Evolutionary conservation across 1,284 basidiomycete genomes (phyloP), one percentile per base, ranked within the genome.

Genomic region (Testicularia cyperi): DNA sequence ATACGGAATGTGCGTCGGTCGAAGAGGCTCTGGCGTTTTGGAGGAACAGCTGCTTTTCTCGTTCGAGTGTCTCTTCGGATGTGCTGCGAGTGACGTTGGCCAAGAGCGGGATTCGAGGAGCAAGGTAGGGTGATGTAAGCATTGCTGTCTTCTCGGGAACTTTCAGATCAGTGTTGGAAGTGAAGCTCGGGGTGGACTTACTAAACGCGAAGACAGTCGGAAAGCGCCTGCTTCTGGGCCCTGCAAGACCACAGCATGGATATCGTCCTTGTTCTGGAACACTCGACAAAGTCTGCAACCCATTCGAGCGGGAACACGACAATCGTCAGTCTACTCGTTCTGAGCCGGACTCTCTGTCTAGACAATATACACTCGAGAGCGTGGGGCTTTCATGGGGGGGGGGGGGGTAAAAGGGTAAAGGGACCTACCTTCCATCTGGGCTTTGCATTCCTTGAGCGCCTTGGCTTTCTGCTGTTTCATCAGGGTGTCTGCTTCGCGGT

Each of bases 391-490:
- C 25, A 27, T 27, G 25, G 30, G 9, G 10, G 30, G 30, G 10
- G 10, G 10, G 10, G 9, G 16, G 30, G 10, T 19, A 18, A 8
- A 19, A 10, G 12, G 13, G 30, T n/a, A n/a, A n/a, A n/a, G 16
- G 16, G 9, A 22, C 33, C 22, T 22, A 35, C 33, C 19, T 26
- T 61, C 45, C 57, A 61, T 61, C 23, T 61, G 57, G 14, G 32
- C 39, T 16, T 34, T 32, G 23, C 57, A 61, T 24, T 54, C 42
- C 12, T 42, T 25, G 2, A 61, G 33, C 24, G 49, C 57, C 24
- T 49, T 54, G 1, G 57, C 51, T 18, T 61, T 61, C 32, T 54
- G 49, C 30, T 53, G 45, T 18, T 61, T 61, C 44, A 49, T 38
- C 23, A 61, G 24, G 13, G 49, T 49, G 6, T 61, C 57, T 8